Conservation (phyloP, 139 green algal genomes). For the Closterium sp. region DNA sequence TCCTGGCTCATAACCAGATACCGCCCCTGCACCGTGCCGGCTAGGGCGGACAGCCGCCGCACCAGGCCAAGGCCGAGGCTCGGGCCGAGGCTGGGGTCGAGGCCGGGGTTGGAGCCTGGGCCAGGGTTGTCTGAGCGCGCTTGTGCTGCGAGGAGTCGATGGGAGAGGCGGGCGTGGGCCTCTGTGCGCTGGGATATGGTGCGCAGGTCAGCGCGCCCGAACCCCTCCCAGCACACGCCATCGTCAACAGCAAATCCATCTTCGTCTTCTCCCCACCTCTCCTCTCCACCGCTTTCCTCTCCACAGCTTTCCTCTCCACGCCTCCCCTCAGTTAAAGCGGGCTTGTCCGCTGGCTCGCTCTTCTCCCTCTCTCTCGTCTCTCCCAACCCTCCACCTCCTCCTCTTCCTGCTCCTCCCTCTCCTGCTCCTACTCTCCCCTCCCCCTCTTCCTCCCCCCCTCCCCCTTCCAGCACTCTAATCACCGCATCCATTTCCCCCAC, state of each 20-base stretch:
- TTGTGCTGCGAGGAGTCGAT: not conserved
- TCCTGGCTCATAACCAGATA: not conserved
- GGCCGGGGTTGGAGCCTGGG: too few species aligned
- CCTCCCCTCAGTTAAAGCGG: too few species aligned
- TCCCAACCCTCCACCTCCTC: not conserved
- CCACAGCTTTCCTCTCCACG: too few species aligned
- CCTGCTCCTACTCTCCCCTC: not conserved
- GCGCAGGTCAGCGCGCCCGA: not conserved
- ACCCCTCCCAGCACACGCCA: too few species aligned
- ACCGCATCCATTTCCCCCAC: not conserved
- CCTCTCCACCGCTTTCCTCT: too few species aligned
- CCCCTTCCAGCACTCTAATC: not conserved
- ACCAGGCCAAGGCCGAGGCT: not conserved
- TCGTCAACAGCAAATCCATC: too few species aligned
- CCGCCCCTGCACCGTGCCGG: not conserved
- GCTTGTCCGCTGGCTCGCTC: too few species aligned
- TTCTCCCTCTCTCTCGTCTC: too few species aligned
- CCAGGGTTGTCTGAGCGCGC: not conserved
- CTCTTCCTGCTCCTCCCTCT: not conserved
- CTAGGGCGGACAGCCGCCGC: not conserved
- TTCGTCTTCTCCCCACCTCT: too few species aligned
- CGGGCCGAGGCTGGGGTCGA: too few species aligned
- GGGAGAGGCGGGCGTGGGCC: too few species aligned
- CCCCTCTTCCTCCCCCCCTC: not conserved
- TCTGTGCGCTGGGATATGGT: not conserved